Evolutionary conservation across 1,284 basidiomycete genomes (phyloP).

Genomic region (Gastroboletus turbinatus): DNA sequence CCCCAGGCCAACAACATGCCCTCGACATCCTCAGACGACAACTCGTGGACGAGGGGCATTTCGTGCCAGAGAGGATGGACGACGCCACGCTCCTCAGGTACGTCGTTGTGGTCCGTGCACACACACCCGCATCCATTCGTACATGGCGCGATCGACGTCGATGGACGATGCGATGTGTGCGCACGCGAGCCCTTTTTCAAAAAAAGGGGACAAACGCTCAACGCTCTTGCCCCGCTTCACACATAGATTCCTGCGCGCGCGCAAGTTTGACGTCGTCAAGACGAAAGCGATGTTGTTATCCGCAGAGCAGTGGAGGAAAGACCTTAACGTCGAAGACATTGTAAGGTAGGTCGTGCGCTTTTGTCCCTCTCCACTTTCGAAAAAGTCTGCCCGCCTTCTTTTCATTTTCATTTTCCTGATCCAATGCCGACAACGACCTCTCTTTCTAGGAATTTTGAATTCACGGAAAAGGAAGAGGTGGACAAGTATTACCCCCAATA

Average conservation of each 20-base stretch:
- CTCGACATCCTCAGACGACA: constrained; percentile 75
- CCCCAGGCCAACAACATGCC: constrained; percentile 64
- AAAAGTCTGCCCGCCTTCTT: neutral
- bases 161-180: constrained; percentile 2
- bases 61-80: constrained; percentile 74
- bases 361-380: neutral
- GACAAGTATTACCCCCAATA: constrained; percentile 95
- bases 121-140: neutral
- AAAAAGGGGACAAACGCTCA: neutral
- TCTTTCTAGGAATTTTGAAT: constrained; percentile 75
- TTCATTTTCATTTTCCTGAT: neutral
- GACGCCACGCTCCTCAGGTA: constrained; percentile 78
- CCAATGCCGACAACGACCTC: neutral
- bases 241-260: constrained; percentile 82
- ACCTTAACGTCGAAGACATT: constrained; percentile 87
- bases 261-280: constrained; percentile 86
- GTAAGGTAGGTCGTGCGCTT: constrained; percentile 57
- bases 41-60: constrained; percentile 59
- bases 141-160: constrained; percentile 11
- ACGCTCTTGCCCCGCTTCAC: neutral
- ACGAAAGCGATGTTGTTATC: constrained; percentile 84
- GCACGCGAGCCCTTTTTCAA: neutral
- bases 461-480: constrained; percentile 81
- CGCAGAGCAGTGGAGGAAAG: constrained; percentile 90
- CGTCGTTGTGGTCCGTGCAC: constrained; percentile 13